Conservation (phyloP, 306 rosid species). For the Canavalia gladiata region DNA sequence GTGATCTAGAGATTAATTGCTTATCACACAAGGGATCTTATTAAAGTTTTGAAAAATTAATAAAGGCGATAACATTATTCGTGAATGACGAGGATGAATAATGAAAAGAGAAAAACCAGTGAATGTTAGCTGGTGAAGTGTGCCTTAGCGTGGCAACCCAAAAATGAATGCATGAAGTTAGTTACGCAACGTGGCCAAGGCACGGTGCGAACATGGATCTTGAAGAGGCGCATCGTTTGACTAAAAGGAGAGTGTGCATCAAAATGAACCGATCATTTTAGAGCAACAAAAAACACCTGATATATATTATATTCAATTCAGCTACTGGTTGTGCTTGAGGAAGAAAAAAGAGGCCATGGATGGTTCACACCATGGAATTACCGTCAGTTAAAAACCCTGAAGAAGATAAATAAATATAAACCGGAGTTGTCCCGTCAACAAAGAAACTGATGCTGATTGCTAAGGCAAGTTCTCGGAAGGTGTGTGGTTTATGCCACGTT, state of each 20-base stretch:
- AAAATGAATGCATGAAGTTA: not conserved
- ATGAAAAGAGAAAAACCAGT: not conserved
- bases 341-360: too few species aligned
- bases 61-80: not conserved
- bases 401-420: too few species aligned
- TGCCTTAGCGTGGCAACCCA: constrained; percentile 3
- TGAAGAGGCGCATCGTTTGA: not conserved
- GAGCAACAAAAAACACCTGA: constrained; percentile 25
- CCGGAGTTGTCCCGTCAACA: too few species aligned
- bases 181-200: not conserved
- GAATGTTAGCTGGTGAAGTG: not conserved
- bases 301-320: too few species aligned
- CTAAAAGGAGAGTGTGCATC: not conserved
- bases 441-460: too few species aligned
- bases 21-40: not conserved
- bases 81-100: not conserved
- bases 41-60: not conserved
- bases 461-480: too few species aligned
- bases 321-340: too few species aligned
- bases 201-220: not conserved
- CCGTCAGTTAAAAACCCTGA: too few species aligned
- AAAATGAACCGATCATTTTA: not conserved
- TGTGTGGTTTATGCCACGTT: too few species aligned
- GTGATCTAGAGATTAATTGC: not conserved
- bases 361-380: too few species aligned